phyloP scores from a whole-genome alignment of 2,329 filamentous ascomycete genomes.

The Celoporthe dispersa region DNA sequence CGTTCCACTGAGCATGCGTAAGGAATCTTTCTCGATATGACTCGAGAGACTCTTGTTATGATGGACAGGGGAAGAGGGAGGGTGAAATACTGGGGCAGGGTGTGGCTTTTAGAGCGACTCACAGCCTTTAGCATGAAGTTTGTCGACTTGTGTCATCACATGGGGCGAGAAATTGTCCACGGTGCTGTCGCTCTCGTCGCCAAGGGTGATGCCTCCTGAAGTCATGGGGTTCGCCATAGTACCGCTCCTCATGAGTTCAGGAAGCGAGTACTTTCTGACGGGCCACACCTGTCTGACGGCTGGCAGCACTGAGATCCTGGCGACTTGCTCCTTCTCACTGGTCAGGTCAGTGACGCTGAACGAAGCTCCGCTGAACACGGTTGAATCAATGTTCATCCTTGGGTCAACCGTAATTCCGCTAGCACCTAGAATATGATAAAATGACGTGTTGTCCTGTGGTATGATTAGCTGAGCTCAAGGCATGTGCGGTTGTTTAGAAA shows the following conservation, averaged over 20 bases:
- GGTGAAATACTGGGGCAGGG: no score
- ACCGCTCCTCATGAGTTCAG: conserved; percentile 5
- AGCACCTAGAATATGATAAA: conserved; percentile 31
- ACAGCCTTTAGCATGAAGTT: conserved; percentile 46
- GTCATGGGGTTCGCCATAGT: conserved; percentile 3
- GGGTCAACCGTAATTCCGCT: conserved; percentile 28
- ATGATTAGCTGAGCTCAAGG: neutral
- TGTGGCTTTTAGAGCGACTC: neutral
- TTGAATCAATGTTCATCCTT: conserved; percentile 32
- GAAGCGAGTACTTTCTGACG: conserved; percentile 32
- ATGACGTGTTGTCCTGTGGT: conserved; percentile 28
- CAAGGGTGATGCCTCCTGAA: neutral
- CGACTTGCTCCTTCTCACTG: conserved; percentile 24
- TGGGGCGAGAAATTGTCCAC: conserved; percentile 34
- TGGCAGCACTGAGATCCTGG: conserved; percentile 33
- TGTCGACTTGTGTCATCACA: conserved; percentile 43
- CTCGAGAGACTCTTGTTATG: neutral
- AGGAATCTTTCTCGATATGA: neutral
- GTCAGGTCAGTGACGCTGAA: conserved; percentile 27
- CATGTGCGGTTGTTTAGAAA: neutral
- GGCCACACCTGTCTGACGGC: conserved; percentile 40
- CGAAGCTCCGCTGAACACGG: conserved; percentile 34
- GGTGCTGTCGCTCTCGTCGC: neutral
- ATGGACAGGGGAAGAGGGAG: neutral
- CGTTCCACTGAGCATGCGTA: neutral